Base-by-base conservation (phyloP, 225 moss, liverwort and hornwort species). In the Pseudoscleropodium purum region DNA sequence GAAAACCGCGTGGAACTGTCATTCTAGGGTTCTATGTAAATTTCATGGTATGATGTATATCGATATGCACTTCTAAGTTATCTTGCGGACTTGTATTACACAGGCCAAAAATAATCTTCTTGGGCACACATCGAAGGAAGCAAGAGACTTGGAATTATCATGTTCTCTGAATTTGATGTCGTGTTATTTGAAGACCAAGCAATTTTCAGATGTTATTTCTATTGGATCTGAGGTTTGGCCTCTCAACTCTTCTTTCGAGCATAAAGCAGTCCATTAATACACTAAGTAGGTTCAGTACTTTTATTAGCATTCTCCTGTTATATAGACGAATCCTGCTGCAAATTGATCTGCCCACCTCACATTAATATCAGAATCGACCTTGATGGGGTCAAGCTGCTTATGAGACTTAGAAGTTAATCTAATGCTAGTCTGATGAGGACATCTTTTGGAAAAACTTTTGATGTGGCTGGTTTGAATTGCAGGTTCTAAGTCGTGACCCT, bases 91-190 rank as follows among this genome's bases (percentile, higher is more conserved):
- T 84, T 86, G 5, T 78, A 41, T 85, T 90, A 49, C 54, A 65
- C 95, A 99, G 99, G 97, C 97, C 84, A 97, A 97, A 89, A 93
- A 90, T 91, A 96, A 99, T 75, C 95, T 99, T 76, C 79, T 64
- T 81, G 95, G 93, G 64, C 92, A 93, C 52, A 74, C 89, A 62
- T 96, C 94, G 27, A 87, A 92, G 82, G 96, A 97, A 91, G 97
- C 97, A 45, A 93, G 90, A 86, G 95, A 90, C 84, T 93, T 99
- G 92, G 94, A 93, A 88, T 91, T 95, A n/a, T 93, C 97, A 43
- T 99, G 99, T 91, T 96, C 97, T 60, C 88, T 99, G 83, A 99
- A 99, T 86, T 92, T 99, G 84, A 97, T 99, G 99, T 97, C 96
- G 11, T 99, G 99, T 89, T 97, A 97, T 89, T 87, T 99, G 87